Evolutionary conservation across 1,139 yeast species (phyloP).

Genomic region (Zhuliangozyma blackwelliae): DNA sequence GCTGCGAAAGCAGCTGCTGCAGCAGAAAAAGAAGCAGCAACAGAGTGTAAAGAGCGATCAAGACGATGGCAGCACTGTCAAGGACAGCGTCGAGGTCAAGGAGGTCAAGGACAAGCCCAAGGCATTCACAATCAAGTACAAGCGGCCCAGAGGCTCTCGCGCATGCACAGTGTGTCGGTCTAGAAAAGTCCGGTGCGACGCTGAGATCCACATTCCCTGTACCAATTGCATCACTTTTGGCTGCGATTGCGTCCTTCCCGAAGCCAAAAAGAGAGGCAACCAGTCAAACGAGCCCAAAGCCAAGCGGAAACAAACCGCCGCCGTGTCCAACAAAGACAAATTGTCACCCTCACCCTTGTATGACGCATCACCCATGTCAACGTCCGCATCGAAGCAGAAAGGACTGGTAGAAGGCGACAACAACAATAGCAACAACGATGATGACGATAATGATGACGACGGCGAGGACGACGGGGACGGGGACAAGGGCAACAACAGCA

Average conservation of each 20-base stretch:
- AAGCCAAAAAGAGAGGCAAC: conserved; percentile 45
- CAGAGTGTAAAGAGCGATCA: no score
- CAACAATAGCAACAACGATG: not conserved
- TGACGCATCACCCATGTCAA: no score
- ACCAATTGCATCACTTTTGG: conserved; percentile 76
- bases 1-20: no score
- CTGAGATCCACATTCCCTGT: conserved; percentile 67
- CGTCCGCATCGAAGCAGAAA: not conserved
- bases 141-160: conserved; percentile 48
- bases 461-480: not conserved
- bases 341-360: not conserved
- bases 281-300: conserved; percentile 21
- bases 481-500: conserved; percentile 1
- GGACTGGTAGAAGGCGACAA: not conserved
- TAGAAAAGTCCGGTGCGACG: conserved; percentile 72
- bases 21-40: no score
- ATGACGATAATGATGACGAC: not conserved
- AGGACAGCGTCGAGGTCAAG: not conserved
- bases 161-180: conserved; percentile 62
- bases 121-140: conserved; percentile 47
- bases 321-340: not conserved
- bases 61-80: not conserved
- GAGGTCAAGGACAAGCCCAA: conserved; percentile 41
- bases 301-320: conserved; percentile 12
- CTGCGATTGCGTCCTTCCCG: conserved; percentile 67